Evolutionary conservation across 1,284 basidiomycete species (phyloP).

Genomic region (Ustilago crameri): DNA sequence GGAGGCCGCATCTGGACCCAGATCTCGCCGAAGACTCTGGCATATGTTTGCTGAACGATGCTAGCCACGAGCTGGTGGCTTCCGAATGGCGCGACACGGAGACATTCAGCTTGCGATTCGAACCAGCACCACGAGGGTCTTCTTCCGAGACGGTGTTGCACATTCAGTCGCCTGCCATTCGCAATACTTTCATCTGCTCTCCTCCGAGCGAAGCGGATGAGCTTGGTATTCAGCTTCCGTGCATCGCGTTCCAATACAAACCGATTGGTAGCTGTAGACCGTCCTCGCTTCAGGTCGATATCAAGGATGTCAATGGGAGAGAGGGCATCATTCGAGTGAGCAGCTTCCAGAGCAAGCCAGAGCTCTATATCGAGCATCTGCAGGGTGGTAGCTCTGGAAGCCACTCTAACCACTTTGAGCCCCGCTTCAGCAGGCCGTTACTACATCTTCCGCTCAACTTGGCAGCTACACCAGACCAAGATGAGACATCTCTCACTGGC

Average conservation of each 20-base stretch:
- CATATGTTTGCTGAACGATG: conserved; percentile 76
- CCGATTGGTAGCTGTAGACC: conserved; percentile 73
- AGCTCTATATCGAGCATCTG: conserved; percentile 15
- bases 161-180: conserved; percentile 80
- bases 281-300: conserved; percentile 80
- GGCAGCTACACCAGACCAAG: conserved; percentile 6
- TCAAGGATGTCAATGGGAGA: conserved; percentile 75
- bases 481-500: conserved; percentile 21
- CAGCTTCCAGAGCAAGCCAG: conserved; percentile 78
- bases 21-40: conserved; percentile 75
- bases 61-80: conserved; percentile 70
- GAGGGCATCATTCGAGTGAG: conserved; percentile 78
- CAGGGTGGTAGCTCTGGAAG: not conserved
- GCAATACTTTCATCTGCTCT: conserved; percentile 78
- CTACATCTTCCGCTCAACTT: conserved; percentile 19
- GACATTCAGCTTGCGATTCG: conserved; percentile 10
- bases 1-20: conserved; percentile 72
- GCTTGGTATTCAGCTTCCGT: conserved; percentile 78
- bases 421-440: not conserved
- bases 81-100: conserved; percentile 10
- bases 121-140: conserved; percentile 13
- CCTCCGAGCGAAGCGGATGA: conserved; percentile 22
- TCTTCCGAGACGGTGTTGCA: conserved; percentile 78
- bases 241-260: conserved; percentile 80
- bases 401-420: not conserved